Percentiles rank a stretch among this genome's conserved stretches.
Evolutionary conservation across 2,329 filamentous ascomycete genomes (phyloP).

Genomic region (Penicillium sp.): DNA sequence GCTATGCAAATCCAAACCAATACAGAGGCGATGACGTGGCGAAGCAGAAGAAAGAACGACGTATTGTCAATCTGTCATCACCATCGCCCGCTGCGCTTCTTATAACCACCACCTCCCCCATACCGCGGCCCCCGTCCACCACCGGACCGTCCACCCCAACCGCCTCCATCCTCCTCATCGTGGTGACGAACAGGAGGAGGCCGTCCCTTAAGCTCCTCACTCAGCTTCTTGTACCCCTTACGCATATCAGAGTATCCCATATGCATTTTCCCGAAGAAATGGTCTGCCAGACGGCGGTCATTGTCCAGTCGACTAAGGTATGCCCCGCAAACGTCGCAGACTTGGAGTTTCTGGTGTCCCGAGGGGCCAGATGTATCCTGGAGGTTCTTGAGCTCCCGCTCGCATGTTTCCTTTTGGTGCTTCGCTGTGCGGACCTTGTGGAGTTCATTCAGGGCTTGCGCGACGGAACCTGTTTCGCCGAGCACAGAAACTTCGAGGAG

Average conservation of each 20-base stretch:
- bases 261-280: constrained; percentile 99
- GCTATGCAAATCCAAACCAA: constrained; percentile 45
- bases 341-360: constrained; percentile 96
- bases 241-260: constrained; percentile 97
- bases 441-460: constrained; percentile 82
- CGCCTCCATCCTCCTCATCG: constrained; percentile 55
- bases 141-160: constrained; percentile 48
- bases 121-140: constrained; percentile 50
- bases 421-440: constrained; percentile 82
- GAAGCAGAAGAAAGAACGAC: constrained; percentile 13
- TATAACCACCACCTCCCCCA: constrained; percentile 54
- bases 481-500: constrained; percentile 85
- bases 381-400: constrained; percentile 86
- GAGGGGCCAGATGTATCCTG: constrained; percentile 90
- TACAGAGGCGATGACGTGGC: constrained; percentile 11
- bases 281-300: constrained; percentile 88
- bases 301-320: constrained; percentile 93
- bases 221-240: constrained; percentile 85
- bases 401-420: constrained; percentile 79
- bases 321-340: constrained; percentile 97
- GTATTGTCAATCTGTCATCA: constrained; percentile 26
- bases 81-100: constrained; percentile 50
- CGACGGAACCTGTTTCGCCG: constrained; percentile 79
- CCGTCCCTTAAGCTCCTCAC: constrained; percentile 81
- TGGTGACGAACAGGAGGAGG: constrained; percentile 64